These are phyloP conservation scores for Phaeosphaeriaceae sp. DNA, from an alignment of 2,329 filamentous ascomycete species.

Conservation along the genomic window DNA sequence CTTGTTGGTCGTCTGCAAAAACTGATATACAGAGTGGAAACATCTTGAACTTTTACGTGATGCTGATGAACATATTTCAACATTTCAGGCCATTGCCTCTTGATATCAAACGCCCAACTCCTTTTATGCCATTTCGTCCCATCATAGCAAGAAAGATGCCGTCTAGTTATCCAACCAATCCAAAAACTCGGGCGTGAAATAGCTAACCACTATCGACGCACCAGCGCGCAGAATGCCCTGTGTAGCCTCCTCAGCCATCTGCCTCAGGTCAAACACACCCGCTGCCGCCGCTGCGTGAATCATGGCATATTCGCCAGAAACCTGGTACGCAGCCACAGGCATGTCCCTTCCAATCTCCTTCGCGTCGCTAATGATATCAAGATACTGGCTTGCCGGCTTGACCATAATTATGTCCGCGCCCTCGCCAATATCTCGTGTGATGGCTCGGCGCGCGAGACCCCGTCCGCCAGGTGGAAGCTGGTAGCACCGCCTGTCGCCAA, in stretches of 20 bases:
- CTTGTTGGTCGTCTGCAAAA: no score
- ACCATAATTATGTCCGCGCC: conserved; percentile 99
- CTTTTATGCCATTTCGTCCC: background rate
- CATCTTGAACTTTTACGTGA: no score
- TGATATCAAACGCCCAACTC: background rate
- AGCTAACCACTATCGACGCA: conserved; percentile 90
- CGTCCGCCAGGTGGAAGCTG: conserved; percentile 92
- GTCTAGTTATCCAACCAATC: conserved; percentile 62
- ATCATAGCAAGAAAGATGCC: background rate
- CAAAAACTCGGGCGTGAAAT: conserved; percentile 84
- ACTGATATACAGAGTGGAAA: no score
- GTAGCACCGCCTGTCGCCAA: conserved; percentile 96
- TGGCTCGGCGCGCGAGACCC: conserved; percentile 88
- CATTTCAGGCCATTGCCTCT: background rate
- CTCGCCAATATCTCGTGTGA: conserved; percentile 86
- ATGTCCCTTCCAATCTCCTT: conserved; percentile 92
- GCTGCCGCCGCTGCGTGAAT: conserved; percentile 95
- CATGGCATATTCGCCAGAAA: conserved; percentile 97
- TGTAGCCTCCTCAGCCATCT: conserved; percentile 93
- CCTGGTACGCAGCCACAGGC: conserved; percentile 94
- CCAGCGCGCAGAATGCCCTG: conserved; percentile 93
- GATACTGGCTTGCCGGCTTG: conserved; percentile 92
- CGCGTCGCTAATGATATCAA: conserved; percentile 97
- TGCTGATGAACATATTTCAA: background rate
- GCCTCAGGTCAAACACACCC: conserved; percentile 92